Percentiles rank a stretch among this genome's conserved stretches.
phyloP scores from a whole-genome alignment of 192 early-diverging fungal species.

The Chytriomyces sp. region DNA sequence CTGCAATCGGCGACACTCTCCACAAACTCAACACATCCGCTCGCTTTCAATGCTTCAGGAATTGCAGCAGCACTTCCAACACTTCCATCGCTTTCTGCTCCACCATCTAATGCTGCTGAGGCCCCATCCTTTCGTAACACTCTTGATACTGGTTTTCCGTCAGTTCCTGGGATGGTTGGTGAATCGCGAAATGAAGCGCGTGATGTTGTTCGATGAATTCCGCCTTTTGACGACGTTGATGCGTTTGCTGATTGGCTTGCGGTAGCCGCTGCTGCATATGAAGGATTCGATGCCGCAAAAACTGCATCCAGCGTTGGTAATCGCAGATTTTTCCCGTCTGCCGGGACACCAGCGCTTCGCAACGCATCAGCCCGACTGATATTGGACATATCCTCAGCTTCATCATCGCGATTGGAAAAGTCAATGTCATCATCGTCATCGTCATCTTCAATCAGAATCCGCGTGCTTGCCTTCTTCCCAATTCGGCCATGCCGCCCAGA shows the following conservation, averaged over 20 bases:
- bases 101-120: neutral
- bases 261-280: neutral
- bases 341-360: no score
- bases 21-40: slow-evolving; percentile 26
- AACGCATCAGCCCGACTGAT: no score
- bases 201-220: neutral
- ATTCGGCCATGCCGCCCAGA: neutral
- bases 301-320: no score
- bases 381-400: no score
- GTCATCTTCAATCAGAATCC: neutral
- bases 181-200: neutral
- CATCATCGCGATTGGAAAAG: no score
- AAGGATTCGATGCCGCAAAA: neutral
- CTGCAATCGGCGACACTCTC: slow-evolving; percentile 2
- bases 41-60: neutral
- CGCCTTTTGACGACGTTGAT: neutral
- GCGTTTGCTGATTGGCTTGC: neutral
- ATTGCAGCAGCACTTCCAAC: neutral
- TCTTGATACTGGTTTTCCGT: neutral
- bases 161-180: neutral
- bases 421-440: no score
- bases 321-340: no score
- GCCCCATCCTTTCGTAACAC: neutral
- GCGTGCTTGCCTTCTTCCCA: neutral
- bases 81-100: neutral